Base-by-base conservation (phyloP, 2,329 filamentous ascomycete genomes). In the Epichloe gansuensis region DNA sequence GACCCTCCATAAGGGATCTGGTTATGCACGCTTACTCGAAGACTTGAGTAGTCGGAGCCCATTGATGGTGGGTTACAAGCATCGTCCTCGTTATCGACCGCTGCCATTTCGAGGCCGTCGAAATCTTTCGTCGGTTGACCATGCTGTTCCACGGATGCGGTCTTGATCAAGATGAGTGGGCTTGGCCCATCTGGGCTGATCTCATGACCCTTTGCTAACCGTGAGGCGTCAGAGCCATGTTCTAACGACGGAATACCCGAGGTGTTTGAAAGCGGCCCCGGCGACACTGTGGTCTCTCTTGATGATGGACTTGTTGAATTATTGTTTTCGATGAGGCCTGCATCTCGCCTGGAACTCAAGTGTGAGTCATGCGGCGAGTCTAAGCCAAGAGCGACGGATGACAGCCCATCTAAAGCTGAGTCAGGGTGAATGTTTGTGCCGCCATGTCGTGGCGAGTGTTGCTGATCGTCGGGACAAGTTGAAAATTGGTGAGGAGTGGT, bases 391-490 rank as follows among this genome's bases (percentile, higher is more conserved):
- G 48, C 51, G 23, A 59, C 52, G 11, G 57, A 53, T 39, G 64
- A 60, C 27, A 58, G 51, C 34, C 52, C 58, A 54, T 59, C 56
- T 21, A 57, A 55, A 41, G 53, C 54, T 8, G 58, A 51, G 36
- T 53, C 56, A 47, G 57, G 56, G n/a, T 54, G 59, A 17, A 57
- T 51, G 36, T 57, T 58, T 50, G 58, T 56, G 34, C 54, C 58
- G 25, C 53, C 56, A 50, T 59, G 56, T 54, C 55, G 64, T 53
- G 50, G 57, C 49, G 50, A 61, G 51, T 60, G 58, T 48, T 61
- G 67, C 13, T 66, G 60, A 27, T 73, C 69, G 53, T 74, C 71
- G 53, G 71, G 71, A 53, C 71, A 74, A 57, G 69, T 69, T 45
- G 68, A 69, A 57, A 71, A 69, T 51, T 60, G 62, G 52, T 67